Base-by-base conservation (phyloP, 1,284 basidiomycete genomes). In the Ceratobasidium sp. region DNA sequence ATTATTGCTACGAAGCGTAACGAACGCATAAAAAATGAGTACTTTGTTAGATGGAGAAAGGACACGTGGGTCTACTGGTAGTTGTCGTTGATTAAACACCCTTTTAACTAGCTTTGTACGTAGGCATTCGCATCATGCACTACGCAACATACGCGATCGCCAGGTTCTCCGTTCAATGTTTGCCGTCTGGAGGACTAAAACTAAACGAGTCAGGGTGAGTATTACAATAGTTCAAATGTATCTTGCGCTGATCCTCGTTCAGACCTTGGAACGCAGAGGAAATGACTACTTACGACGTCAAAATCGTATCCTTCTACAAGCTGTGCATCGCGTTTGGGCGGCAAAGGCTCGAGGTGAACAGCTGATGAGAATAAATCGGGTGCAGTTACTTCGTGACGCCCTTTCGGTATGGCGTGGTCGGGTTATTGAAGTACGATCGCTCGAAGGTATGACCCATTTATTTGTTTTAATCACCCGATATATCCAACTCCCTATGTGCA, bases 321-420 rank as follows among this genome's bases (percentile, higher is more conserved):
- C 89, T 23, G 82, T 91, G 43, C 80, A 86, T 76, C 84, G 88
- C 59, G 86, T 92, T 21, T 92, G 92, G 91, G 88, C 87, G 76
- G 89, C 90, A 32, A 87, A 87, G 58, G 89, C 90, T 78, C 85
- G 89, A 18, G 89, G 89, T 21, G 82, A 81, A 64, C 83, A 89
- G 26, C 82, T 92, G 10, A 85, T 87, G 74, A 84, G 86, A 53
- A 85, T 89, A 32, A 84, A 83, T 73, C 79, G 81, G 3, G 75
- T 82, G 14, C 84, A 86, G 30, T 75, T 87, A 10, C 71, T 87
- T 43, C 85, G 83, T 76, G 79, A 80, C 57, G 81, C 82, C 0
- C 88, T 86, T 84, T 76, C 77, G 10, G 77, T 82, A 30, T 93
- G 91, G 92, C 83, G 80, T 74, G 79, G 79, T 67, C 83, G 82